Conservation (phyloP, 225 moss, liverwort and hornwort species). For the Takakia lepidozioides region DNA sequence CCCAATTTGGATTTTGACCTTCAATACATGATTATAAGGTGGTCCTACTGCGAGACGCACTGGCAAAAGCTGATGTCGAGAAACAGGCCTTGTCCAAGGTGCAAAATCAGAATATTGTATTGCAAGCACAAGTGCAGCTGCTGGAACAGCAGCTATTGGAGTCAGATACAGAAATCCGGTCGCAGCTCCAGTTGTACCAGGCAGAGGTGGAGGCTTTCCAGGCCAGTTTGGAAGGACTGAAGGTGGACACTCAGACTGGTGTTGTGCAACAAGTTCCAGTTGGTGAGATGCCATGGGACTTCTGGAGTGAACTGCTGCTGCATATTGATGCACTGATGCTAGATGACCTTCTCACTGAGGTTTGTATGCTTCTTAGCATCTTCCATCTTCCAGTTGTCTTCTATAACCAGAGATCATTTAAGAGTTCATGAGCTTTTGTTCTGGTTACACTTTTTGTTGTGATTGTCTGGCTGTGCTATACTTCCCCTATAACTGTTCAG, state of each 20-base stretch:
- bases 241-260: constrained; percentile 41
- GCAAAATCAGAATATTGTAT: constrained; percentile 46
- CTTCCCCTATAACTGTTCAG: no score
- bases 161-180: constrained; percentile 64
- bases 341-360: constrained; percentile 52
- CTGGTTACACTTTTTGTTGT: no score
- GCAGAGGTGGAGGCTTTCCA: constrained; percentile 82
- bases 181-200: constrained; percentile 54
- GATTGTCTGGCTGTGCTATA: no score
- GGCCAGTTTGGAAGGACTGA: constrained; percentile 54
- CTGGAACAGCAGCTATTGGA: constrained; percentile 59
- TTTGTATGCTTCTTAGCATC: no score
- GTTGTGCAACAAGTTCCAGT: constrained; percentile 62
- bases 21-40: no score
- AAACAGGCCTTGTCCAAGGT: constrained; percentile 40
- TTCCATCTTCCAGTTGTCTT: no score
- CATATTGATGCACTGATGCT: constrained; percentile 75
- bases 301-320: constrained; percentile 74
- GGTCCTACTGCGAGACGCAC: constrained; percentile 33
- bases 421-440: no score
- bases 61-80: constrained; percentile 44
- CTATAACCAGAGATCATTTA: no score
- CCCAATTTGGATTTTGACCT: no score
- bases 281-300: constrained; percentile 87
- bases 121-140: constrained; percentile 51